Conservation (phyloP, 345 rosid species). For the Combretum micranthum region DNA sequence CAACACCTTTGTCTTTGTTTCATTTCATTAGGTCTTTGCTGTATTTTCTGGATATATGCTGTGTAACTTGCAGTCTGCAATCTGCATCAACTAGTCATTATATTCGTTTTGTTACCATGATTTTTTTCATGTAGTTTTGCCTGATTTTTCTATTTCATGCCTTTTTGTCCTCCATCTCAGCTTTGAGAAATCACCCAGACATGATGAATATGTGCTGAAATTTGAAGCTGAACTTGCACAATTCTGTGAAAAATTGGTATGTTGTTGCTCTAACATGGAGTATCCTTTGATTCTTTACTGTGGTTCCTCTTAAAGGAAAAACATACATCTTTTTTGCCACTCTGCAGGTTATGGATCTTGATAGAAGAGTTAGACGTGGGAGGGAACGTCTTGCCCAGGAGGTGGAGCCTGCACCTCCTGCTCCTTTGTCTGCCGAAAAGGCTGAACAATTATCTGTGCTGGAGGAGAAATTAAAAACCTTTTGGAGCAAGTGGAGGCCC, state of each 20-base stretch:
- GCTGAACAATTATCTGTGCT: constrained; percentile 72
- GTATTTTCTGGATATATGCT: too few species aligned
- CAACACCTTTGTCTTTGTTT: too few species aligned
- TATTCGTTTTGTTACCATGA: too few species aligned
- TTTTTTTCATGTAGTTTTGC: not conserved
- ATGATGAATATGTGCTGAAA: constrained; percentile 56
- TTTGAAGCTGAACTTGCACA: constrained; percentile 93
- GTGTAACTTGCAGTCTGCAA: too few species aligned
- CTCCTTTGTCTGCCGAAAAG: constrained; percentile 69
- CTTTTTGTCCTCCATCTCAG: constrained; percentile 31
- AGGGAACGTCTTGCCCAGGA: constrained; percentile 94
- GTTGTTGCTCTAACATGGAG: constrained; percentile 13
- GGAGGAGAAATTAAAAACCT: constrained; percentile 90
- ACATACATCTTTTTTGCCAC: not conserved
- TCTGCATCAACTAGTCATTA: too few species aligned
- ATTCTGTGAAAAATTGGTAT: constrained; percentile 89
- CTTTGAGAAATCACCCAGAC: constrained; percentile 88
- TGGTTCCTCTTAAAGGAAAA: not conserved
- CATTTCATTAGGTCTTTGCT: too few species aligned
- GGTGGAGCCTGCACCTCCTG: constrained; percentile 70
- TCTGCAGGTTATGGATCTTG: constrained; percentile 82
- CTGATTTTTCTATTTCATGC: not conserved
- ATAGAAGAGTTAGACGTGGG: constrained; percentile 95
- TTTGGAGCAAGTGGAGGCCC: constrained; percentile 90
- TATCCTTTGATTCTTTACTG: not conserved